Evolutionary conservation across 352 stramenopile species (phyloP).

Genomic region (Globisporangium paroecandrum): DNA sequence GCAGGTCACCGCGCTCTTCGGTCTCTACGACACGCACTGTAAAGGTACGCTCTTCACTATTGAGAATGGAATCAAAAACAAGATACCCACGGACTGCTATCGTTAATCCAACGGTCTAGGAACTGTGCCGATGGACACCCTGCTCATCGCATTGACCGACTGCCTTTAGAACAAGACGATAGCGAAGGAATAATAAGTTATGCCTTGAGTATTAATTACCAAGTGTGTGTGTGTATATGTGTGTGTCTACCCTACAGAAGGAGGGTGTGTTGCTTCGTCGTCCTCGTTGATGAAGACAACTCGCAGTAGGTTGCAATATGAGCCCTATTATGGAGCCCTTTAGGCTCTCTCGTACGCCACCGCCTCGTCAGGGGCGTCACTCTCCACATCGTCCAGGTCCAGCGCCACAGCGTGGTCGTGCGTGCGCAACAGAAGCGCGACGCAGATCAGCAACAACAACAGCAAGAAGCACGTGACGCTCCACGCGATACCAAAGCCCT

Average conservation of each 20-base stretch:
- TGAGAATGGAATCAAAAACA: background rate
- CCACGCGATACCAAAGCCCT: slow-evolving; percentile 11
- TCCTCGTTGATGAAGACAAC: background rate
- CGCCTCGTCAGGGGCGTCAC: slow-evolving; percentile 10
- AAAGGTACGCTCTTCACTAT: slow-evolving; percentile 22
- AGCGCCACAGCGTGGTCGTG: slow-evolving; percentile 9
- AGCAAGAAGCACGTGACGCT: slow-evolving; percentile 14
- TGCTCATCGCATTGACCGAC: slow-evolving; percentile 27
- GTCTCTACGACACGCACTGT: slow-evolving; percentile 36
- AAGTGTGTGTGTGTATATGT: background rate
- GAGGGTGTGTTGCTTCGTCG: background rate
- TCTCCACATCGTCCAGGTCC: slow-evolving; percentile 16
- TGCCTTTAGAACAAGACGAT: slow-evolving; percentile 11
- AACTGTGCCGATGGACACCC: slow-evolving; percentile 31
- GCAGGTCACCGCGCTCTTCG: slow-evolving; percentile 47
- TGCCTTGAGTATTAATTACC: background rate
- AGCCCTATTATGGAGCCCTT: too few relatives aligned
- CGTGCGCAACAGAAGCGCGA: slow-evolving; percentile 4
- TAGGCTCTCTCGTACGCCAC: slow-evolving; percentile 29
- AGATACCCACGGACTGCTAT: background rate
- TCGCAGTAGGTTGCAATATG: slow-evolving; percentile 8
- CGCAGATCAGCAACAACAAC: slow-evolving; percentile 4
- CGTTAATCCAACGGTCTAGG: slow-evolving; percentile 17
- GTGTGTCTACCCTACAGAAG: background rate
- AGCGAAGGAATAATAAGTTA: slow-evolving; percentile 4